phyloP scores from a whole-genome alignment of 83 land plant species.

The Thuja plicata region DNA sequence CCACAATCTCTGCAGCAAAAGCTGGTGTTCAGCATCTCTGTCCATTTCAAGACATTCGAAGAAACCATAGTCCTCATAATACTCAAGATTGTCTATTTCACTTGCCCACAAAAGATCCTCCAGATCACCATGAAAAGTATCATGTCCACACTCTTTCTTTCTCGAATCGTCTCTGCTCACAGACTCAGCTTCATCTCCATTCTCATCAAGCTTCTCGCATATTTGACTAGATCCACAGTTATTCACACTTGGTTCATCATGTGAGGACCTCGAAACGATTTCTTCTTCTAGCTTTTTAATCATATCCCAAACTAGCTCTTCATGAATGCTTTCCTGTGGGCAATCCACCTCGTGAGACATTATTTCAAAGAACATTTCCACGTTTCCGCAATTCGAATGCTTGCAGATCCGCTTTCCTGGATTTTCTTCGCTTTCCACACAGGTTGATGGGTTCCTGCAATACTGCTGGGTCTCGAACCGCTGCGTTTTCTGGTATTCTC shows the following conservation, averaged over 20 bases:
- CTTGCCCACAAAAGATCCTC: background rate
- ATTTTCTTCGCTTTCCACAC: background rate
- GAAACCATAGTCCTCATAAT: background rate
- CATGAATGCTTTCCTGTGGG: no score
- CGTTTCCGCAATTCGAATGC: no score
- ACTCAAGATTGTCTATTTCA: background rate
- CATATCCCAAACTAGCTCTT: no score
- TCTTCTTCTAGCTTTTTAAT: background rate
- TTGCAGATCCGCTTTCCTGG: background rate
- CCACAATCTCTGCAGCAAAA: background rate
- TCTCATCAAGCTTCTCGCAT: no score
- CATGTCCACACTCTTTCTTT: no score
- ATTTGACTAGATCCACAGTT: no score
- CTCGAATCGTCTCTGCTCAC: background rate
- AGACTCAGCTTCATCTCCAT: background rate
- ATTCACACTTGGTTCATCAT: background rate
- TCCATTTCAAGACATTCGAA: no score
- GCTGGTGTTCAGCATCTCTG: background rate
- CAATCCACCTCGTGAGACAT: no score
- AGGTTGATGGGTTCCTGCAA: background rate
- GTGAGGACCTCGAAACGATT: no score
- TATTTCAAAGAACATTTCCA: no score
- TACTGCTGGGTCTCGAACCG: no score
- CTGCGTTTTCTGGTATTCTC: no score
- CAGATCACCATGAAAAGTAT: background rate